Base-by-base conservation (phyloP, 257 asterid genomes). In the Capsicum pubescens region DNA sequence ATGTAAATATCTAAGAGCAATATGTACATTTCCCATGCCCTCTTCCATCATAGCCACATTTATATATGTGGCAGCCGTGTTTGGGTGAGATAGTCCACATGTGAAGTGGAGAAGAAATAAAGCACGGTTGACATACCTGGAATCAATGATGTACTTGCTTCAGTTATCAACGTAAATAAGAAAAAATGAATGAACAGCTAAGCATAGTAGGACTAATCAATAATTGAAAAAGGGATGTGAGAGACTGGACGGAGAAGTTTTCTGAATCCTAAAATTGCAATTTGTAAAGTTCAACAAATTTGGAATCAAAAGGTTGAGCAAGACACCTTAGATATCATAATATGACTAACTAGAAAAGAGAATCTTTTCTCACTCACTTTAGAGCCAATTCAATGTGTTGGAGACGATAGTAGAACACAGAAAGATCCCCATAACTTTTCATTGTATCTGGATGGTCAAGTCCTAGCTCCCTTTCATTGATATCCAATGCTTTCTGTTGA, bases 41-140 rank as follows among this genome's bases (percentile, higher is more conserved):
- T 97, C 99, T 90, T 97, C 99, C 99, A 97, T 97, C 99, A 97
- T 97, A 82, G 99, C 99, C 88, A 97, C 95, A 84, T 97, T 97
- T 79, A 97, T 97, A 87, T 95, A 97, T 50, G 99, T 97, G 83
- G 99, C 99, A 71, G 99, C 99, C 15, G 99, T 97, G 89, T 97
- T 97, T 66, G 99, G 99, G 86, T 97, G 99, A 86, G 99, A 95
- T 84, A 95, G 93, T 60, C 99, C 99, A 85, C 99, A 97, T 50
- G 98, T 95, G 92, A 97, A 95, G 88, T 97, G 95, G 69, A 97
- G 98, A 88, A 97, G 99, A 89, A 92, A 95, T 70, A 97, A 82
- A 36, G 99, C 99, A 70, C 99, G 99, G 91, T 95, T 97, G 89
- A 95, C 99, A 58, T 97, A 97, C 87, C 99, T 97, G 98, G 66